phyloP scores from a whole-genome alignment of 345 rosid species.

The Sisymbrium altissimum region DNA sequence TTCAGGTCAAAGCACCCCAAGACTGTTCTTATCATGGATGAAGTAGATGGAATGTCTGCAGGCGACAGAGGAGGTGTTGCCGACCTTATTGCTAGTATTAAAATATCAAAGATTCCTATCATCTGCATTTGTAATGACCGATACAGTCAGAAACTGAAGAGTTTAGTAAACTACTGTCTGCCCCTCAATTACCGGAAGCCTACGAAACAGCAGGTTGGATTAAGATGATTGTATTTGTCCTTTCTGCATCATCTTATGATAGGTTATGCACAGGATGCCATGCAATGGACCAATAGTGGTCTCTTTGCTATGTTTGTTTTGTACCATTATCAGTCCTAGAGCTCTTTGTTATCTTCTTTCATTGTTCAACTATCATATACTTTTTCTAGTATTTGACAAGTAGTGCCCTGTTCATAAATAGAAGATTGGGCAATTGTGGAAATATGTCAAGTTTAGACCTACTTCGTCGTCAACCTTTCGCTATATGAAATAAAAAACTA shows the following conservation, averaged over 20 bases:
- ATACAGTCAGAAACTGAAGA: conserved; percentile 94
- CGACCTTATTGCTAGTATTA: conserved; percentile 96
- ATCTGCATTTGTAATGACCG: conserved; percentile 98
- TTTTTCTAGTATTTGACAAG: conserved; percentile 6
- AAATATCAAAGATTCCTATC: conserved; percentile 89
- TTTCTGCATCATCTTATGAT: background rate
- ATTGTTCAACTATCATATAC: background rate
- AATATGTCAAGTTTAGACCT: background rate
- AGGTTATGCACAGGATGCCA: conserved; percentile 13
- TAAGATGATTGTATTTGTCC: conserved; percentile 12
- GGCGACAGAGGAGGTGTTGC: conserved; percentile 99
- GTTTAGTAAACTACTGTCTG: conserved; percentile 85
- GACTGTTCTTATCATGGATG: conserved; percentile 94
- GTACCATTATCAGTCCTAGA: background rate
- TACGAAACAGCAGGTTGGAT: conserved; percentile 83
- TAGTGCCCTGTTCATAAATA: background rate
- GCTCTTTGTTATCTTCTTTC: background rate
- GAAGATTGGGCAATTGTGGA: background rate
- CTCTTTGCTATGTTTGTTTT: conserved; percentile 14
- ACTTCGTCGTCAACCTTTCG: background rate
- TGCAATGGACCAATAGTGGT: background rate
- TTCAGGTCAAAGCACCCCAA: conserved; percentile 71
- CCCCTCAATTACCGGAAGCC: conserved; percentile 84
- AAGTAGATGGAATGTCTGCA: conserved; percentile 99
- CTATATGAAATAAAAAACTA: background rate